Base-by-base conservation (phyloP, 352 stramenopile species). In the Phytopythium litorale region DNA sequence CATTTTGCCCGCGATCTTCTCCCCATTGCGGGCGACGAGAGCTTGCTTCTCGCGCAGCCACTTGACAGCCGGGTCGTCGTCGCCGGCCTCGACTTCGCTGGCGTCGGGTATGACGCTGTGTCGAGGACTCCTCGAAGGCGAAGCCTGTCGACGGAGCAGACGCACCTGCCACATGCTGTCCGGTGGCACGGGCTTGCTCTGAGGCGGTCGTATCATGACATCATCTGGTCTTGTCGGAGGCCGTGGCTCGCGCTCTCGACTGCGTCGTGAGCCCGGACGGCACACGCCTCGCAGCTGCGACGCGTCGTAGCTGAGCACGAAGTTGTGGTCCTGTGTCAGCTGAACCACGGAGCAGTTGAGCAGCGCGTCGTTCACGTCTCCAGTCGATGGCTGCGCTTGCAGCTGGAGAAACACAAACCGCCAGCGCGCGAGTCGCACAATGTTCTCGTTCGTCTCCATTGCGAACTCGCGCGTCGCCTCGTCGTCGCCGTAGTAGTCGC, bases 401-500 rank as follows among this genome's bases (percentile, higher is more conserved):
- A 7, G 23, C 16, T 65, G 40, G 0, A 59, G 58, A 3, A 67
- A 11, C 8, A 40, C 56, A 58, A 88, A 79, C 19, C 64, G 63
- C 81, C 81, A 91, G 30, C 71, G 68, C 18, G 81, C 81, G 15
- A 91, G 72, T 3, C 72, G 73, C 60, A 88, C 45, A 13, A 84
- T 64, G 15, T 56, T 66, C 42, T 81, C 71, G 55, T 91, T 91
- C 19, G 77, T 87, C 71, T 91, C 81, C 13, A 76, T 56, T 3
- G 77, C 64, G 63, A 78, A 87, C 67, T 88, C 81, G 11, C 79
- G 79, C 23, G 81, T 91, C 28, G 77, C 77, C 1, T 42, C 53
- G 62, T 91, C 81, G 58, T 88, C 77, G 28, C 81, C 81, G 45
- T 91, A 91, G 56, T 75, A 77, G 19, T 71, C 73, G 25, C 35